These are phyloP conservation scores for Blakeslea trispora DNA, from an alignment of 371 early-diverging fungal genomes.

Conservation along the genomic window DNA sequence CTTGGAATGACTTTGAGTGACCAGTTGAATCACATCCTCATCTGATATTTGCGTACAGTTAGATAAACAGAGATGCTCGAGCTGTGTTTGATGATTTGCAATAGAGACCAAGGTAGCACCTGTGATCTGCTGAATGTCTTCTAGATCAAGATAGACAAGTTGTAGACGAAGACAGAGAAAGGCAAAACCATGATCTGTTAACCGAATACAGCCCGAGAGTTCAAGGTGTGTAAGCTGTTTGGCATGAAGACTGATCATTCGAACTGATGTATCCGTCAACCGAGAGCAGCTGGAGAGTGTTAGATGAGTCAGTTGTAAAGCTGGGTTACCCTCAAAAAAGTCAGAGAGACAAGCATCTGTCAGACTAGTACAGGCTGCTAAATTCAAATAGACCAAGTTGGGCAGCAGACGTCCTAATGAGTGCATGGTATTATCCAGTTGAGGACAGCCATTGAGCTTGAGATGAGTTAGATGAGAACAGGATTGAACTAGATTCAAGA, in stretches of 20 bases:
- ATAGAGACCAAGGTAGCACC: constrained; percentile 49
- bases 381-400: constrained; percentile 44
- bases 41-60: constrained; percentile 55
- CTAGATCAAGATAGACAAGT: constrained; percentile 54
- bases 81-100: constrained; percentile 37
- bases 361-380: constrained; percentile 51
- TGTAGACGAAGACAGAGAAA: constrained; percentile 43
- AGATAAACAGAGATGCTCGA: constrained; percentile 51
- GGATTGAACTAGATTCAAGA: constrained; percentile 34
- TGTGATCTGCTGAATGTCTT: constrained; percentile 53
- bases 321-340: constrained; percentile 21
- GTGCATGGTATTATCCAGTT: constrained; percentile 47
- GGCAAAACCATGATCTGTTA: constrained; percentile 54
- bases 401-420: constrained; percentile 39
- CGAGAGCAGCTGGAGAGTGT: constrained; percentile 52
- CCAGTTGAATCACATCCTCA: constrained; percentile 38
- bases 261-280: constrained; percentile 45
- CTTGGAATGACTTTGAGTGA: constrained; percentile 39
- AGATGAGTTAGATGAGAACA: constrained; percentile 35
- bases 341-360: constrained; percentile 45
- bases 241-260: constrained; percentile 38
- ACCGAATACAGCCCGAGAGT: constrained; percentile 47
- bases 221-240: constrained; percentile 49
- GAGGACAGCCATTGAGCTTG: constrained; percentile 53
- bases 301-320: constrained; percentile 38